Percentiles rank a stretch among this genome's conserved stretches.
These are phyloP conservation scores for Mycena filopes DNA, from an alignment of 768 basidiomycete genomes.

Conservation along the genomic window DNA sequence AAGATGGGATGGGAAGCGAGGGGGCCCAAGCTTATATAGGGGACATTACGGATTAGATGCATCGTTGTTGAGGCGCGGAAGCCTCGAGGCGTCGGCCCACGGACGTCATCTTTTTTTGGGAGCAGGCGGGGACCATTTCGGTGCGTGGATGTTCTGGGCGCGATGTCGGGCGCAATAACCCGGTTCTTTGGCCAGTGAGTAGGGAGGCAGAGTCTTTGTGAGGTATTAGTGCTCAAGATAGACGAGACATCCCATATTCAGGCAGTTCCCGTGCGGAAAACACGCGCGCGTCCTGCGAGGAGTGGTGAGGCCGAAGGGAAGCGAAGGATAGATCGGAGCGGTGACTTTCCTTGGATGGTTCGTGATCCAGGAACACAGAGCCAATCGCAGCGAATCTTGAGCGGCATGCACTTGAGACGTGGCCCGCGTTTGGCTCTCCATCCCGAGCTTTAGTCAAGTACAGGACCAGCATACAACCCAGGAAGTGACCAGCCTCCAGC, in stretches of 20 bases:
- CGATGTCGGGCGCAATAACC: not conserved
- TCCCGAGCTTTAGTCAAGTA: no score
- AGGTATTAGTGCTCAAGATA: not conserved
- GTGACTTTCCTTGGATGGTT: no score
- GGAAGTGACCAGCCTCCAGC: no score
- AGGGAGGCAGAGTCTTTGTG: no score
- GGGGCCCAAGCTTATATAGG: constrained; percentile 26
- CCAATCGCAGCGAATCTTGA: no score
- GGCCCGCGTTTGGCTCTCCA: no score
- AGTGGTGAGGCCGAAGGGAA: constrained; percentile 10
- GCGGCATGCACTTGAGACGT: no score
- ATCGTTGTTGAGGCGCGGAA: constrained; percentile 45
- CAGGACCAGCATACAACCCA: no score
- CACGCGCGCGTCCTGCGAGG: constrained; percentile 10
- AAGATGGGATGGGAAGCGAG: constrained; percentile 10
- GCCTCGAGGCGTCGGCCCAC: constrained; percentile 44
- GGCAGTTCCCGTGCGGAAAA: not conserved
- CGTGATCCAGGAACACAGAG: no score
- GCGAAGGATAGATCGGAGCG: not conserved
- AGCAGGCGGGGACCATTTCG: not conserved
- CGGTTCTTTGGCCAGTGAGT: not conserved
- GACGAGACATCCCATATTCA: not conserved
- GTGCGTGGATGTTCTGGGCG: not conserved
- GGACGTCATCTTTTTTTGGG: not conserved
- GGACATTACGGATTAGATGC: constrained; percentile 31